These are phyloP conservation scores for Fusarium odoratissimum DNA, from an alignment of 2,329 filamentous ascomycete species.

Conservation along the genomic window DNA sequence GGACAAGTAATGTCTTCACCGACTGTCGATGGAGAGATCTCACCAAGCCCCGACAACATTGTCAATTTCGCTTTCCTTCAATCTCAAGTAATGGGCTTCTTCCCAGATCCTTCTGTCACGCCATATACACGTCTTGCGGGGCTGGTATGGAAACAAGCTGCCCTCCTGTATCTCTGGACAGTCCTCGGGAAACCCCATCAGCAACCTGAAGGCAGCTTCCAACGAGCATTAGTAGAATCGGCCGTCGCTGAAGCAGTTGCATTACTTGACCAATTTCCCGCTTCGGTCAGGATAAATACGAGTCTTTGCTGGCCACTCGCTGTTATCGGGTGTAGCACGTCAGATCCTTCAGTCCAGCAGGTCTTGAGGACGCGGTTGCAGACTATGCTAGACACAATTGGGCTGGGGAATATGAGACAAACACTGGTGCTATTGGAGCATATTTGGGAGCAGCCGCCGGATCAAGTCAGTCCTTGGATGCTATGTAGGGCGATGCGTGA, in stretches of 20 bases:
- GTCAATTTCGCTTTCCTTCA: slow-evolving; percentile 58
- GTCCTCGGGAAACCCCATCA: slow-evolving; percentile 48
- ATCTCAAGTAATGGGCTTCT: slow-evolving; percentile 55
- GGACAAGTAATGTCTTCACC: slow-evolving; percentile 55
- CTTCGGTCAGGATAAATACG: slow-evolving; percentile 52
- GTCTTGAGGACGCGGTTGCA: slow-evolving; percentile 50
- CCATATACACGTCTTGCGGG: slow-evolving; percentile 55
- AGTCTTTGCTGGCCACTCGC: slow-evolving; percentile 55
- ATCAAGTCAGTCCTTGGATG: slow-evolving; percentile 55
- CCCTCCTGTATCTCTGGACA: slow-evolving; percentile 56
- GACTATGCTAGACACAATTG: slow-evolving; percentile 52
- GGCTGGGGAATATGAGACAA: slow-evolving; percentile 59
- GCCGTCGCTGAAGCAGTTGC: slow-evolving; percentile 48
- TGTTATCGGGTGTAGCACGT: slow-evolving; percentile 53
- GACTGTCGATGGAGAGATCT: slow-evolving; percentile 41
- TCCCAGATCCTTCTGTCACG: slow-evolving; percentile 50
- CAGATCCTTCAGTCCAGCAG: slow-evolving; percentile 50
- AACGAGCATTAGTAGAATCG: slow-evolving; percentile 43
- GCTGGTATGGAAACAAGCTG: slow-evolving; percentile 58
- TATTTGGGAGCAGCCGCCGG: slow-evolving; percentile 53
- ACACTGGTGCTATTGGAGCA: slow-evolving; percentile 56
- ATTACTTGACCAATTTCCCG: slow-evolving; percentile 48
- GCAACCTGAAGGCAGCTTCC: slow-evolving; percentile 30
- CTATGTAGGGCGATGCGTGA: slow-evolving; percentile 59
- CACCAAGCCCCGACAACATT: slow-evolving; percentile 55